Evolutionary conservation across 176 grass and related monocot species (phyloP).

Genomic region (Oryza rufipogon): DNA sequence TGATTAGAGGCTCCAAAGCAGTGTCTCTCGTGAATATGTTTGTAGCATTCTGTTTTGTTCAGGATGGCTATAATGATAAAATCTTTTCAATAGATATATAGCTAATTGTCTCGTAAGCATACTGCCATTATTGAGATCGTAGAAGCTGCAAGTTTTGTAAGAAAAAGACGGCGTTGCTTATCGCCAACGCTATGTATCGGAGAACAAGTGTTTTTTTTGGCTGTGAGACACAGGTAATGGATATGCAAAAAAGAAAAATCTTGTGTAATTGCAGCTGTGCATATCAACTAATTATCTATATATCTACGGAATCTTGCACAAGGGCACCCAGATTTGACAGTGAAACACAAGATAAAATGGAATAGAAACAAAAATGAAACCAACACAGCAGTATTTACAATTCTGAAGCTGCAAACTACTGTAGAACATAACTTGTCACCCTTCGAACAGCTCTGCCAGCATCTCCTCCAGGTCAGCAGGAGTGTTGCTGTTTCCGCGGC

Average conservation of each 20-base stretch:
- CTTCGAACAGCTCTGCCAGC: neutral
- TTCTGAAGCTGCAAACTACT: no score
- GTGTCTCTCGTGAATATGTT: neutral
- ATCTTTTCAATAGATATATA: neutral
- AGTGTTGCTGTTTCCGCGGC: neutral
- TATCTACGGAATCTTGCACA: no score
- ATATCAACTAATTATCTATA: no score
- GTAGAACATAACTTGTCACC: neutral
- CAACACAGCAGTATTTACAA: no score
- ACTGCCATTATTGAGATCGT: slow-evolving; percentile 16
- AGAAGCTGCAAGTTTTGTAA: slow-evolving; percentile 12
- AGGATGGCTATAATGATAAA: slow-evolving; percentile 1
- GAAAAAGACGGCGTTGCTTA: slow-evolving; percentile 1
- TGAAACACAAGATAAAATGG: no score
- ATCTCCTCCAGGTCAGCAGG: neutral
- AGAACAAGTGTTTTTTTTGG: neutral
- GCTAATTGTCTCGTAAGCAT: neutral
- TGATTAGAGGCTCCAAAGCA: slow-evolving; percentile 5
- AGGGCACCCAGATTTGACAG: no score
- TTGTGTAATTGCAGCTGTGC: no score
- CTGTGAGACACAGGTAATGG: neutral
- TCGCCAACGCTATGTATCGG: neutral
- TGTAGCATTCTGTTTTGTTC: slow-evolving; percentile 29
- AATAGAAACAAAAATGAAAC: no score
- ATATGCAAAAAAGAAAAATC: neutral